A percentile compares a stretch with the other conserved stretches of the same genome.
These are phyloP conservation scores for Sambucus nigra DNA, from an alignment of 129 eudicot species.

Conservation along the genomic window DNA sequence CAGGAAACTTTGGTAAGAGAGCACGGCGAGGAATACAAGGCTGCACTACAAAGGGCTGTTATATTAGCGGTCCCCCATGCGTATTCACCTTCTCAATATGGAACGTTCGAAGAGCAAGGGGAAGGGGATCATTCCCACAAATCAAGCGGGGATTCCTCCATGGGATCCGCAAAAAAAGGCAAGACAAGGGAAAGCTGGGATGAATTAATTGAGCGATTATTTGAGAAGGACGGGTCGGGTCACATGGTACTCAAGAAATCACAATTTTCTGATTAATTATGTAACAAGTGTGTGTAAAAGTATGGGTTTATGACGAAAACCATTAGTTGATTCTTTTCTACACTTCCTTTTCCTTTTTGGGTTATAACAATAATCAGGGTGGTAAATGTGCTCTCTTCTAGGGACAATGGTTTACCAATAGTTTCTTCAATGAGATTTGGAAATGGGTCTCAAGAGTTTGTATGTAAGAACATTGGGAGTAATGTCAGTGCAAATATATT, in stretches of 20 bases:
- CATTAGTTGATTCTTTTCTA: conserved; percentile 20
- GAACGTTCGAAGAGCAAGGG: conserved; percentile 57
- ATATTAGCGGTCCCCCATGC: conserved; percentile 68
- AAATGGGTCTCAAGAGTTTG: too few species aligned
- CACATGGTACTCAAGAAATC: conserved; percentile 39
- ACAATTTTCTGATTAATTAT: neutral
- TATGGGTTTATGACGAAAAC: neutral
- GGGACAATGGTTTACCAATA: too few species aligned
- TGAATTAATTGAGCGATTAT: conserved; percentile 52
- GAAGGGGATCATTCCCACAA: conserved; percentile 15
- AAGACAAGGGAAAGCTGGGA: conserved; percentile 57
- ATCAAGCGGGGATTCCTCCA: conserved; percentile 20
- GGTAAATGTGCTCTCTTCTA: too few species aligned
- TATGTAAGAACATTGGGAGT: too few species aligned
- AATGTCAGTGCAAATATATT: too few species aligned
- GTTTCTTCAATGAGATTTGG: too few species aligned
- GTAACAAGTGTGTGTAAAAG: too few species aligned
- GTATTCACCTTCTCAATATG: conserved; percentile 54
- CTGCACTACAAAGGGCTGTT: conserved; percentile 75
- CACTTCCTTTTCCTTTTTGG: neutral
- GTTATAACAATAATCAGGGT: too few species aligned
- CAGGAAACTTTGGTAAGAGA: conserved; percentile 59
- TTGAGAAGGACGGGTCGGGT: conserved; percentile 64
- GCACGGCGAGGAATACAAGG: conserved; percentile 59
- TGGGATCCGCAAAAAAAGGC: conserved; percentile 18